Conservation (phyloP, 2,329 filamentous ascomycete genomes). For the Xylariaceae sp. region DNA sequence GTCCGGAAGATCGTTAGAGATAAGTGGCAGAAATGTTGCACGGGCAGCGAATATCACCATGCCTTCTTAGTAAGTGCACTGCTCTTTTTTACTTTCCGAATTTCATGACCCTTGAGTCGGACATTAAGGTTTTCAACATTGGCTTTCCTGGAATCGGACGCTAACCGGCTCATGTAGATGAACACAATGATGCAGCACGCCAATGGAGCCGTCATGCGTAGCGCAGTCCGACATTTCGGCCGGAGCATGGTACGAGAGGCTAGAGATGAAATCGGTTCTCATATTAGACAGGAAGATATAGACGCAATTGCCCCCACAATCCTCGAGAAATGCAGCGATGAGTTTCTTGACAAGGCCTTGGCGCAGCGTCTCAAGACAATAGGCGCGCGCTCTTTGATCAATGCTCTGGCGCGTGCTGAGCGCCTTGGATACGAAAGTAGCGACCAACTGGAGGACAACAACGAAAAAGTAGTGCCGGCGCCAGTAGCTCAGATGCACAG, state of each 20-base stretch:
- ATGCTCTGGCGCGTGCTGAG: constrained; percentile 53
- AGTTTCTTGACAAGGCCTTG: constrained; percentile 51
- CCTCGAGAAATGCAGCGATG: constrained; percentile 43
- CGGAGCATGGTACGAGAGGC: constrained; percentile 39
- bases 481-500: constrained; percentile 21
- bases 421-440: constrained; percentile 52
- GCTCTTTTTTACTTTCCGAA: not conserved
- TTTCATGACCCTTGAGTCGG: not conserved
- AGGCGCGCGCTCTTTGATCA: constrained; percentile 51
- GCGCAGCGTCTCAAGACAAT: constrained; percentile 51
- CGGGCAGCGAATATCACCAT: constrained; percentile 50
- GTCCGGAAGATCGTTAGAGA: constrained; percentile 48
- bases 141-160: not conserved
- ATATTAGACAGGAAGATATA: constrained; percentile 40
- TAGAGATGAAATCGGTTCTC: constrained; percentile 40
- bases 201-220: constrained; percentile 35
- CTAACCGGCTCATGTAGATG: constrained; percentile 35
- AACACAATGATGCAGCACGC: constrained; percentile 48
- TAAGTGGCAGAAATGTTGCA: constrained; percentile 47
- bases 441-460: constrained; percentile 45
- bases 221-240: constrained; percentile 45
- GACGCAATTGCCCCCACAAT: constrained; percentile 45
- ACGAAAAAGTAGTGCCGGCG: constrained; percentile 37
- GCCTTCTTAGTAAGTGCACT: constrained; percentile 47
- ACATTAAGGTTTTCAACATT: not conserved